These are phyloP conservation scores for Leishmania amazonensis DNA, from an alignment of 208 protist genomes.

Conservation along the genomic window DNA sequence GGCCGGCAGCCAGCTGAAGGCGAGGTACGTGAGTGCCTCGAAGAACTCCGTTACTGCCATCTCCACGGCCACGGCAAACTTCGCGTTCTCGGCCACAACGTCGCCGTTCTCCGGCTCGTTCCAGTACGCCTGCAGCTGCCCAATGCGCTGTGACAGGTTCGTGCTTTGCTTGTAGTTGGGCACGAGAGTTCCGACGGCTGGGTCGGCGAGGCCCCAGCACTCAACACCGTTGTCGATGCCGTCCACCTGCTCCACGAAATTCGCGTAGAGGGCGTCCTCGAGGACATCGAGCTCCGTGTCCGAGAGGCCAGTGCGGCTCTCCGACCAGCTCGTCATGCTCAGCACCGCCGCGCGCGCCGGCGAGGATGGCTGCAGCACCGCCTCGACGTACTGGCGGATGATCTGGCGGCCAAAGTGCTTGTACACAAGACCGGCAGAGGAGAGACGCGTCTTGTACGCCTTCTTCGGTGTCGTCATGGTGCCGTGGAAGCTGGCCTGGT, in stretches of 20 bases:
- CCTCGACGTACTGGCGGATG: constrained; percentile 66
- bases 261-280: constrained; percentile 82
- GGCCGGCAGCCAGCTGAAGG: constrained; percentile 92
- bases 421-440: constrained; percentile 94
- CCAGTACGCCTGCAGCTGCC: constrained; percentile 87
- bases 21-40: constrained; percentile 76
- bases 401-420: constrained; percentile 95
- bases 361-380: constrained; percentile 38
- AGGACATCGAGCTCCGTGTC: constrained; percentile 67
- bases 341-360: constrained; percentile 44
- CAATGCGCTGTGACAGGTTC: constrained; percentile 82
- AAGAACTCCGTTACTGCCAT: constrained; percentile 90
- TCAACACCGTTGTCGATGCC: constrained; percentile 96
- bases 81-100: constrained; percentile 44
- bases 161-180: constrained; percentile 82
- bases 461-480: constrained; percentile 81
- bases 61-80: constrained; percentile 89
- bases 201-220: constrained; percentile 44
- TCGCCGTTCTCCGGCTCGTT: constrained; percentile 76
- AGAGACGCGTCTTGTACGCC: constrained; percentile 85
- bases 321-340: constrained; percentile 43
- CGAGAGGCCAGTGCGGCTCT: constrained; percentile 32
- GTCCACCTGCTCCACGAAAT: constrained; percentile 95
- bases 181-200: constrained; percentile 34
- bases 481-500: constrained; percentile 94